Base-by-base conservation (phyloP, 2,329 filamentous ascomycete species). In the Epichloe festucae region DNA sequence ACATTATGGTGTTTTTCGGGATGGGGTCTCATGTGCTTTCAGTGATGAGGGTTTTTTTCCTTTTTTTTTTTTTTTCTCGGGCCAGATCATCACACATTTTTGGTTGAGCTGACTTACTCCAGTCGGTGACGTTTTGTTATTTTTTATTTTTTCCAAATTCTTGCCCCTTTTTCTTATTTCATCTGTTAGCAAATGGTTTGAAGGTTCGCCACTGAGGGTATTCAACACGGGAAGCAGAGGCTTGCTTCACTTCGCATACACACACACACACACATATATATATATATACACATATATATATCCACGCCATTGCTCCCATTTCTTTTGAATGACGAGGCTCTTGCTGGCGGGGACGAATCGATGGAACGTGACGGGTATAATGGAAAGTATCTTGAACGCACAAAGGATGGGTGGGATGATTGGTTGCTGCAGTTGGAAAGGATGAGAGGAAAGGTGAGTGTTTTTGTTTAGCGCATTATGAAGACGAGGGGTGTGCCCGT, bases 1-100 rank as follows among this genome's bases (percentile, higher is more conserved):
- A 59, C 46, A 49, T 54, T 15, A 49, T 45, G 52, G 55, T 54
- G 48, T 55, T 55, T 54, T 14, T 17, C 7, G 51, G 53, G 49
- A 46, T 53, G 48, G 48, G 43, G 45, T 40, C 8, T 45, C 42
- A 21, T 46, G 34, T 38, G 31, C 19, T 44, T 36, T 42, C 21
- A 19, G 43, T 6, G 31, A 31, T 3, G 43, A 27, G 23, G 15
- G 3, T 21, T 23, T 12, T 17, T 45, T 43, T 31, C 17, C 17
- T 1, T 11, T 44, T 27, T 43, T 5, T 21, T 12, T 17, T 45
- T 43, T 31, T 5, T 34, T 23, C 6, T 5, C 39, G 6, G 8
- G 5, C 7, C 14, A 7, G 35, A 8, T 21, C 34, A 46, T 21
- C 23, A 45, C 35, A 46, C 27, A 10, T 46, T 41, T 44, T 44